A percentile compares a stretch with the other conserved stretches of the same genome.
Conservation (phyloP, 345 rosid species). For the Syzygium oleosum region DNA sequence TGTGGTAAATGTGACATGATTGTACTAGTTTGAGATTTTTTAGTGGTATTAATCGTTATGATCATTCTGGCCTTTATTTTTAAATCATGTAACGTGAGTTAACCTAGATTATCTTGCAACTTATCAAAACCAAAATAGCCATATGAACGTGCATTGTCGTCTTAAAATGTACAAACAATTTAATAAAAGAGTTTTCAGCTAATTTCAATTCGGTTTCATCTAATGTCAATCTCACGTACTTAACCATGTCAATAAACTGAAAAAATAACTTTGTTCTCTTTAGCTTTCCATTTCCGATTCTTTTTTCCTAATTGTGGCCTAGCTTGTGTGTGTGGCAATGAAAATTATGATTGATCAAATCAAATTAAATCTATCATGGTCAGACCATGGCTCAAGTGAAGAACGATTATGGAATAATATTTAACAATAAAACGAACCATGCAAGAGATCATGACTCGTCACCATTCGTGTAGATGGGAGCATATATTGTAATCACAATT, state of each 20-base stretch:
- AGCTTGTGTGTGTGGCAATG: not conserved
- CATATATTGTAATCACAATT: not conserved
- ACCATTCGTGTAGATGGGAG: not conserved
- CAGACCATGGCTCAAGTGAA: not conserved
- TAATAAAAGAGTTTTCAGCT: not conserved
- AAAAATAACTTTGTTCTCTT: not conserved
- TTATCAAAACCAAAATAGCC: not conserved
- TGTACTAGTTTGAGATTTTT: not conserved
- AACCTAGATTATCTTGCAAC: not conserved
- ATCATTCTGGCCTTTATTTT: not conserved
- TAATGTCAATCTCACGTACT: no score
- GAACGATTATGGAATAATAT: not conserved
- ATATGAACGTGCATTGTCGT: accelerated
- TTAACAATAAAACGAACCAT: not conserved
- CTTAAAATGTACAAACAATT: not conserved
- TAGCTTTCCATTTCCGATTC: not conserved
- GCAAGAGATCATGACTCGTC: not conserved
- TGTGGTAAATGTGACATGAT: accelerated
- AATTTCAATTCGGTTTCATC: not conserved
- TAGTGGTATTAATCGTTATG: not conserved
- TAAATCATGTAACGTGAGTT: not conserved
- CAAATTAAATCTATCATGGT: not conserved
- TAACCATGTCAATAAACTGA: no score
- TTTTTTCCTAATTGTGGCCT: not conserved
- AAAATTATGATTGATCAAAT: not conserved